Percentiles rank a stretch among this genome's conserved stretches.
phyloP scores from a whole-genome alignment of 441 rosid genomes.

The Gossypium trilobum region DNA sequence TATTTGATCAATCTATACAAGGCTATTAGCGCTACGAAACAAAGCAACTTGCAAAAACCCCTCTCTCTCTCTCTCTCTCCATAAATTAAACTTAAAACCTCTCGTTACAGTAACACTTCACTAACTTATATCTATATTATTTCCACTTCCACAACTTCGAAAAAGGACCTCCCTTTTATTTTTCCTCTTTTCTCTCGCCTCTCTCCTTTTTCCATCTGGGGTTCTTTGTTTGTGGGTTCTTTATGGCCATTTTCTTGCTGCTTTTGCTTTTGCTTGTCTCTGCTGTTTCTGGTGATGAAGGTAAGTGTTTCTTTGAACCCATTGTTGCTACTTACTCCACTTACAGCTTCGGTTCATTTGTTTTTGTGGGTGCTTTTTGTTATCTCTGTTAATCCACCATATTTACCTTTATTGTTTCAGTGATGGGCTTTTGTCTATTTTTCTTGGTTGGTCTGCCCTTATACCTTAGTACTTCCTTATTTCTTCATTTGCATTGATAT shows the following conservation, averaged over 20 bases:
- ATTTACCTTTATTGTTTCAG: neutral
- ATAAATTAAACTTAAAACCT: neutral
- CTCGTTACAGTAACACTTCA: neutral
- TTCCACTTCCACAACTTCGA: constrained; percentile 5
- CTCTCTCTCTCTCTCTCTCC: neutral
- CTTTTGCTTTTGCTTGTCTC: constrained; percentile 39
- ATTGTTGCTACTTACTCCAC: neutral
- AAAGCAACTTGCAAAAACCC: neutral
- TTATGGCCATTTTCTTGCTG: constrained; percentile 45
- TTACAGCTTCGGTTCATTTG: neutral
- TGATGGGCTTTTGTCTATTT: neutral
- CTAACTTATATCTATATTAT: neutral
- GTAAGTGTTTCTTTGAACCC: constrained; percentile 28
- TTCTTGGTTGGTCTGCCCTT: neutral
- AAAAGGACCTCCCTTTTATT: constrained; percentile 9
- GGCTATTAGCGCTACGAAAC: neutral
- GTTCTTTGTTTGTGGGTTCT: neutral
- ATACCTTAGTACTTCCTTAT: neutral
- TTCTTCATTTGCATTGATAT: neutral
- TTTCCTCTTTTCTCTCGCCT: neutral
- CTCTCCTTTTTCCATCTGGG: neutral
- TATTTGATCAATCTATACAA: constrained; percentile 1
- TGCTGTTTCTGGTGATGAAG: constrained; percentile 53
- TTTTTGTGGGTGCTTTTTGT: neutral
- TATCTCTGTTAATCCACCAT: neutral